phyloP scores from a whole-genome alignment of 2,329 filamentous ascomycete species.

The Hortaea werneckii region DNA sequence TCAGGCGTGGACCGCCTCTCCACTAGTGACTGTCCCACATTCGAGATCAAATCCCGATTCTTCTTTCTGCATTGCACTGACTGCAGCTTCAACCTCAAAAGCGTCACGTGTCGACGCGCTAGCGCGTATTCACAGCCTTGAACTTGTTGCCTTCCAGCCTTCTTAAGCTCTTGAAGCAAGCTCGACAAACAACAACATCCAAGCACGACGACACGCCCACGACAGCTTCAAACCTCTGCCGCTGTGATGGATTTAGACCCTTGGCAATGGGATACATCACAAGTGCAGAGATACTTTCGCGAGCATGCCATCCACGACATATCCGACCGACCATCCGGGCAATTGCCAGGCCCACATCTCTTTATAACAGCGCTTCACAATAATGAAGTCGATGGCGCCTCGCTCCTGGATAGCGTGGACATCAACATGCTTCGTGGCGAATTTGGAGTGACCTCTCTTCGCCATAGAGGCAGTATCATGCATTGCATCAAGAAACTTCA shows the following conservation, averaged over 20 bases:
- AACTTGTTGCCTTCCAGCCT: background rate
- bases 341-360: slow-evolving; percentile 41
- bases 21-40: too few species aligned
- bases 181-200: background rate
- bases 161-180: background rate
- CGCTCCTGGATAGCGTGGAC: slow-evolving; percentile 50
- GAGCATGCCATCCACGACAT: slow-evolving; percentile 22
- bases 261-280: slow-evolving; percentile 60
- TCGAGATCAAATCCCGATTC: too few species aligned
- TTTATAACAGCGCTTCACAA: slow-evolving; percentile 50
- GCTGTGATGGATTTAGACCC: slow-evolving; percentile 47
- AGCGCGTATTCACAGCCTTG: background rate
- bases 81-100: too few species aligned
- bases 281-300: slow-evolving; percentile 58
- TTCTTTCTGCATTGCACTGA: too few species aligned
- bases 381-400: slow-evolving; percentile 55
- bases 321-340: slow-evolving; percentile 21
- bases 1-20: too few species aligned
- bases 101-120: background rate
- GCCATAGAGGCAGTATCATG: slow-evolving; percentile 48
- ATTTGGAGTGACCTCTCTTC: slow-evolving; percentile 48
- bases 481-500: slow-evolving; percentile 50
- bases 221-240: background rate
- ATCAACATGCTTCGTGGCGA: slow-evolving; percentile 41
- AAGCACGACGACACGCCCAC: background rate